Conservation (phyloP, 2,329 filamentous ascomycete genomes). For the Fonsecaea nubica region DNA sequence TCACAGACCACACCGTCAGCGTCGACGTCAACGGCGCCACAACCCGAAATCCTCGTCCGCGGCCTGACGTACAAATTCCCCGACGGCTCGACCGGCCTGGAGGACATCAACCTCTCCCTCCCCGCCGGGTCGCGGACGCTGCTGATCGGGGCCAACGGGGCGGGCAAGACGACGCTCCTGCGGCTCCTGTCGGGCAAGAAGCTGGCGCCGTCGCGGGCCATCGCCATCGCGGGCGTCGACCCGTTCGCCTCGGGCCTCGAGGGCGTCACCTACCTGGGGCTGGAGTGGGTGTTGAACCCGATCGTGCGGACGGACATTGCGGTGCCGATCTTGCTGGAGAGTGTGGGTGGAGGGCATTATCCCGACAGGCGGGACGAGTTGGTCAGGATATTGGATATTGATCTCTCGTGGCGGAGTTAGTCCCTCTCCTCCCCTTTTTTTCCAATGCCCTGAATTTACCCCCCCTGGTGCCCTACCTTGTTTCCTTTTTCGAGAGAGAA, state of each 20-base stretch:
- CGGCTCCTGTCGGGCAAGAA: constrained; percentile 94
- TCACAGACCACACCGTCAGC: not conserved
- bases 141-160: constrained; percentile 92
- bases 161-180: constrained; percentile 95
- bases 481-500: no score
- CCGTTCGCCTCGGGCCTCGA: constrained; percentile 90
- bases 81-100: constrained; percentile 79
- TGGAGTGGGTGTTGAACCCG: constrained; percentile 97
- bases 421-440: not conserved
- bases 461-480: no score
- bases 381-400: constrained; percentile 86
- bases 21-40: not conserved
- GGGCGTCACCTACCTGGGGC: constrained; percentile 94
- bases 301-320: constrained; percentile 96
- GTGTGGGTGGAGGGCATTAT: constrained; percentile 85
- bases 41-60: constrained; percentile 72
- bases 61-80: constrained; percentile 88
- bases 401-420: constrained; percentile 77
- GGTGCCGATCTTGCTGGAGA: constrained; percentile 81
- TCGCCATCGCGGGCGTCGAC: constrained; percentile 81
- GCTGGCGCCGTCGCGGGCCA: constrained; percentile 76
- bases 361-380: constrained; percentile 84
- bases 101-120: constrained; percentile 74
- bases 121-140: constrained; percentile 85
- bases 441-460: no score